Evolutionary conservation across 2,329 filamentous ascomycete species (phyloP).

Genomic region (Bipolaris bicolor): DNA sequence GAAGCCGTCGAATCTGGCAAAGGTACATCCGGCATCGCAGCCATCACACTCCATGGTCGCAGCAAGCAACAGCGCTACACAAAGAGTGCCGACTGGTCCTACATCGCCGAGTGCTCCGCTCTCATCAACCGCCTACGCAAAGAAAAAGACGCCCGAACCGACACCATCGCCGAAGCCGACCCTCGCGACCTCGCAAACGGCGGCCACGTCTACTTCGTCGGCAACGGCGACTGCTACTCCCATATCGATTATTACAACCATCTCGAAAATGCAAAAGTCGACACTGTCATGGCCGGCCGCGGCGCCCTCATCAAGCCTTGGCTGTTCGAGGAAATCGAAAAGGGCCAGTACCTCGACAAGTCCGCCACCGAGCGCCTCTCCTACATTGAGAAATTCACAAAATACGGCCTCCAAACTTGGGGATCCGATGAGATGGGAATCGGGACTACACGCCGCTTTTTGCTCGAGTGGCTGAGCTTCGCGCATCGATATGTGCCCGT

Average conservation of each 20-base stretch:
- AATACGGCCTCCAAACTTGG: conserved; percentile 92
- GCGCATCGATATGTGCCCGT: conserved; percentile 89
- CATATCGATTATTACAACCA: conserved; percentile 85
- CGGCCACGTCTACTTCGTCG: conserved; percentile 84
- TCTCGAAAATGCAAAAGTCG: conserved; percentile 77
- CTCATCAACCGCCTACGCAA: conserved; percentile 81
- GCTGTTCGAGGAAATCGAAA: conserved; percentile 95
- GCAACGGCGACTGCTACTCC: conserved; percentile 96
- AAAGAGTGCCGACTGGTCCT: conserved; percentile 88
- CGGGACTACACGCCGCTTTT: conserved; percentile 86
- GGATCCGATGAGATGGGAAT: conserved; percentile 94
- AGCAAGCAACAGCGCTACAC: conserved; percentile 95
- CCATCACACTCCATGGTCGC: conserved; percentile 93
- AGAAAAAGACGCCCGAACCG: conserved; percentile 68
- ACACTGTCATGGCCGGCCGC: conserved; percentile 96
- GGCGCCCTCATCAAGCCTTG: conserved; percentile 97
- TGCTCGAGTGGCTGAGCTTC: conserved; percentile 96
- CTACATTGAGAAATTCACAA: conserved; percentile 87
- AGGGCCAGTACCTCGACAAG: conserved; percentile 94
- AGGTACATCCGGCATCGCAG: conserved; percentile 76
- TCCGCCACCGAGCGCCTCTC: conserved; percentile 82
- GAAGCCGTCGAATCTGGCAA: conserved; percentile 70
- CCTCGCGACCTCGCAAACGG: conserved; percentile 70
- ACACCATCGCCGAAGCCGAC: conserved; percentile 81
- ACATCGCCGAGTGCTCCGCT: conserved; percentile 87